Conservation (phyloP, 192 early-diverging fungal genomes). For the Coemansia sp. region DNA sequence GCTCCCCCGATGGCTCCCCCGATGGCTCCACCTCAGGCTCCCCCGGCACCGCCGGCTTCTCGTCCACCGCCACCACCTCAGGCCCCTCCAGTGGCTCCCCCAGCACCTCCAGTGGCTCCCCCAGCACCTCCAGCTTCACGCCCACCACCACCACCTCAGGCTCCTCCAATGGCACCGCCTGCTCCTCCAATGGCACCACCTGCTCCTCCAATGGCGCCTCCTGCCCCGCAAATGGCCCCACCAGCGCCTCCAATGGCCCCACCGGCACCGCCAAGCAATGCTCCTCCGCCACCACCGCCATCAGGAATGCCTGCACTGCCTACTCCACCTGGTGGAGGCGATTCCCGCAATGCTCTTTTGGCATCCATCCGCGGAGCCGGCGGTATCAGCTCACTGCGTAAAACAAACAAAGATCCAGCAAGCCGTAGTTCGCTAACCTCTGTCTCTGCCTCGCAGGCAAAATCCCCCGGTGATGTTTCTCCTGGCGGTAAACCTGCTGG, state of each 20-base stretch:
- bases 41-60: constrained; percentile 6
- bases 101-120: constrained; percentile 7
- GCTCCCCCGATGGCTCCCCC: constrained; percentile 12
- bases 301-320: constrained; percentile 5
- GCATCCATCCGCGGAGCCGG: constrained; percentile 43
- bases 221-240: constrained; percentile 1
- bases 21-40: constrained; percentile 1
- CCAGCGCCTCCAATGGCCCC: constrained; percentile 1
- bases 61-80: constrained; percentile 8
- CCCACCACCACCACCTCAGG: not conserved
- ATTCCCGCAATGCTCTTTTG: constrained; percentile 26
- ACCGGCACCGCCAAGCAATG: not conserved
- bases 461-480: constrained; percentile 37
- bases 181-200: not conserved
- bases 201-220: constrained; percentile 6
- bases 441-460: constrained; percentile 11
- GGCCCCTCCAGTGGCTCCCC: constrained; percentile 9
- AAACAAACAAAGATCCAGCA: constrained; percentile 19
- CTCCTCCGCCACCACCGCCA: constrained; percentile 4
- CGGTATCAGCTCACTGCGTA: constrained; percentile 37
- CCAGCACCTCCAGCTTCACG: not conserved
- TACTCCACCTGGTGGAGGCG: constrained; percentile 16
- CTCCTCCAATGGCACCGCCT: constrained; percentile 8
- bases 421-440: constrained; percentile 25
- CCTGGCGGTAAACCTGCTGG: constrained; percentile 38